Evolutionary conservation across 371 early-diverging fungal species (phyloP).

Genomic region (Mortierella sp.): DNA sequence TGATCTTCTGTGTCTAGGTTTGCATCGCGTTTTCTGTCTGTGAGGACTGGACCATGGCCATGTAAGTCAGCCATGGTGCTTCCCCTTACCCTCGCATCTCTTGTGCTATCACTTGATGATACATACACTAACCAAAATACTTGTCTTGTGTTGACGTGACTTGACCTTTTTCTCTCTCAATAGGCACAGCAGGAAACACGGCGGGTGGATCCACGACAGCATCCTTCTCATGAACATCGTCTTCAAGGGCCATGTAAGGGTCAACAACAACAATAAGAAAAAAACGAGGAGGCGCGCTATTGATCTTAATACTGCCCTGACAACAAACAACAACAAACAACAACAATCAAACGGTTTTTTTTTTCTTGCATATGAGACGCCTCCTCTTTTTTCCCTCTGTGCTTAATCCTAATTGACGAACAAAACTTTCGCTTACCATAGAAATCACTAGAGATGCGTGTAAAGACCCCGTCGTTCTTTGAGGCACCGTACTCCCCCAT

Average conservation of each 20-base stretch:
- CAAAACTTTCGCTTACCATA: conserved; percentile 2
- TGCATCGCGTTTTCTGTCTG: conserved; percentile 31
- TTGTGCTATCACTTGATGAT: no score
- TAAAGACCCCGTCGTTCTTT: conserved; percentile 47
- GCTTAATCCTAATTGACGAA: neutral
- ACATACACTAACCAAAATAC: no score
- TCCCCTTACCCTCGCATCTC: neutral
- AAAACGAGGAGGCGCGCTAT: neutral
- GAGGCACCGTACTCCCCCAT: conserved; percentile 17
- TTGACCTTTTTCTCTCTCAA: neutral
- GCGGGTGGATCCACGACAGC: conserved; percentile 54
- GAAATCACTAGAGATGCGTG: conserved; percentile 47
- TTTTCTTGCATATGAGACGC: neutral
- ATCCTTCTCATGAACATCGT: conserved; percentile 36
- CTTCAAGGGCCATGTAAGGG: conserved; percentile 50
- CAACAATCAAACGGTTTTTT: neutral
- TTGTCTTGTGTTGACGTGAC: neutral
- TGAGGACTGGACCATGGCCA: conserved; percentile 48
- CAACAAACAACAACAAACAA: neutral
- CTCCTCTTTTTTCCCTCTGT: neutral
- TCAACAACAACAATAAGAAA: neutral
- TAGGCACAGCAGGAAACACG: conserved; percentile 53
- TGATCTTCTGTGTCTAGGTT: conserved; percentile 17
- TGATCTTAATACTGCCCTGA: neutral
- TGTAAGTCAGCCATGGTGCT: conserved; percentile 28